Evolutionary conservation across 169 alveolate genomes (phyloP).

Genomic region (Plasmodium malariae): DNA sequence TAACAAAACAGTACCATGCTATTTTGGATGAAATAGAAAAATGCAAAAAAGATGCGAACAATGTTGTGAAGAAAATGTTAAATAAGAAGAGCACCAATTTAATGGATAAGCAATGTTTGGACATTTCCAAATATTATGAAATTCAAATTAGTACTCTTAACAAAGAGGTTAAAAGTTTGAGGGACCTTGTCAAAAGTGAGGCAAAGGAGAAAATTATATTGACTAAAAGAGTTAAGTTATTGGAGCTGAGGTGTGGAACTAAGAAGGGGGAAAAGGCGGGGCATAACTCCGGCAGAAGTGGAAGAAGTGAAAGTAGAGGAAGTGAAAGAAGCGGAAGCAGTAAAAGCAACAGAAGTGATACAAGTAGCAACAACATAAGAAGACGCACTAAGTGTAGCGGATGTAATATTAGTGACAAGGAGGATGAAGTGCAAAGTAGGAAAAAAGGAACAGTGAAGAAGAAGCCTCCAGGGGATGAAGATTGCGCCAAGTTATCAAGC

Average conservation of each 20-base stretch:
- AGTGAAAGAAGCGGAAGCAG: background rate
- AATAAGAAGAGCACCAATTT: constrained; percentile 48
- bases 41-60: constrained; percentile 62
- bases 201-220: constrained; percentile 51
- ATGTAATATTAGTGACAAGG: background rate
- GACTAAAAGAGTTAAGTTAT: constrained; percentile 34
- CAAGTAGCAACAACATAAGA: background rate
- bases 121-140: constrained; percentile 60
- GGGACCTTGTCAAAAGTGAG: constrained; percentile 49
- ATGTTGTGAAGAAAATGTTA: constrained; percentile 31
- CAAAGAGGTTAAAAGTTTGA: constrained; percentile 45
- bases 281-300: background rate
- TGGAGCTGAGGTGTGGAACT: background rate
- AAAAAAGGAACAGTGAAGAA: background rate
- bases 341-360: background rate
- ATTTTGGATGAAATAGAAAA: constrained; percentile 60
- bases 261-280: background rate
- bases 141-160: constrained; percentile 39
- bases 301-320: background rate
- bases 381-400: background rate
- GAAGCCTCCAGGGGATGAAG: too few species aligned
- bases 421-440: too few species aligned
- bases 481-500: background rate
- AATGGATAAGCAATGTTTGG: constrained; percentile 55
- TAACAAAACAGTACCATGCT: constrained; percentile 36